phyloP scores from a whole-genome alignment of 2,329 filamentous ascomycete genomes.

The Calonectria fujianensis region DNA sequence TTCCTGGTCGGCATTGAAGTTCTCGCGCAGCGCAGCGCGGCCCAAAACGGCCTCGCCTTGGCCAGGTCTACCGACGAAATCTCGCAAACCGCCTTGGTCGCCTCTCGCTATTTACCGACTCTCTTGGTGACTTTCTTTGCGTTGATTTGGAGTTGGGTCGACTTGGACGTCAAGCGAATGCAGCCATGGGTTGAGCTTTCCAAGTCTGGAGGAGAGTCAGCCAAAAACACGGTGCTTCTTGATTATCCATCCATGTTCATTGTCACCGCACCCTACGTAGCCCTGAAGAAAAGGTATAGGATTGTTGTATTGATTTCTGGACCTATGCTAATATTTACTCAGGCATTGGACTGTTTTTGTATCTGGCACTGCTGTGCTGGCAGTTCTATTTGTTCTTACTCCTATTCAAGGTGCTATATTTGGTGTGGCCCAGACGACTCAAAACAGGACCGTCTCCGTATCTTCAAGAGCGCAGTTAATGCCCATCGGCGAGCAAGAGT shows the following conservation, averaged over 20 bases:
- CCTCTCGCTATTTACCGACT: background rate
- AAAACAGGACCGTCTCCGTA: background rate
- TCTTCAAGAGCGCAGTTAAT: background rate
- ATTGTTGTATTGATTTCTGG: background rate
- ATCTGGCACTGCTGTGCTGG: background rate
- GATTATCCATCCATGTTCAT: background rate
- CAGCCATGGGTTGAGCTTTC: background rate
- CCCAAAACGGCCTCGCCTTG: background rate
- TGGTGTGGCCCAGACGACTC: background rate
- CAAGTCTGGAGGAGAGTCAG: background rate
- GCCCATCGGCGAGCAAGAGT: background rate
- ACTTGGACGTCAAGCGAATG: background rate
- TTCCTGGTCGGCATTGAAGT: background rate
- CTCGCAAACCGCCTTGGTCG: background rate
- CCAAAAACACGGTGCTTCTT: background rate
- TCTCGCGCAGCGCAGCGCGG: background rate
- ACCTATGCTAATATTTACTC: rapidly evolving
- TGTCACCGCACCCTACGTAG: background rate
- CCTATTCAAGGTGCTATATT: slow-evolving; percentile 2
- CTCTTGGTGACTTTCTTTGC: background rate
- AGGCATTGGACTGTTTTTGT: background rate
- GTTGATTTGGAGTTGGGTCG: background rate
- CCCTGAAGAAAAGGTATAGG: background rate
- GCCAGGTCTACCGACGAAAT: background rate
- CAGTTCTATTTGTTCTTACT: background rate